Evolutionary conservation across 169 alveolate species (phyloP).

Genomic region (Cryptosporidium ubiquitum): DNA sequence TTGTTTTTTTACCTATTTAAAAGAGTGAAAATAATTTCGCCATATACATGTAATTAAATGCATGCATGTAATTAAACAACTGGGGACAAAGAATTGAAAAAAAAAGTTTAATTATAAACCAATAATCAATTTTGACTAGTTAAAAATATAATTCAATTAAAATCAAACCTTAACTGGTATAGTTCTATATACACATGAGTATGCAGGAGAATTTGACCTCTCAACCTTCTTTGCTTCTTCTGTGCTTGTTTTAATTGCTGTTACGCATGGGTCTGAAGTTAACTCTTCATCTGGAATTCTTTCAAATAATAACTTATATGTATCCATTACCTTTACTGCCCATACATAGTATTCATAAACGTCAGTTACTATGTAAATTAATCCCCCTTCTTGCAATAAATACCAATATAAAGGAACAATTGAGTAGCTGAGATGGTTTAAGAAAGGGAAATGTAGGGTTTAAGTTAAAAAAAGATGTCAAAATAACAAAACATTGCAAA

Average conservation of each 20-base stretch:
- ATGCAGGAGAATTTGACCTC: slow-evolving; percentile 75
- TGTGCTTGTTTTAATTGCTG: slow-evolving; percentile 76
- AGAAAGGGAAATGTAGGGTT: not conserved
- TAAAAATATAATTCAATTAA: not conserved
- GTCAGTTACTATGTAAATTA: slow-evolving; percentile 83
- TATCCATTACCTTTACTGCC: slow-evolving; percentile 77
- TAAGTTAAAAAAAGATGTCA: not conserved
- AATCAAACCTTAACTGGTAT: not conserved
- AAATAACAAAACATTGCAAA: not conserved
- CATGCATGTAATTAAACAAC: slow-evolving; percentile 24
- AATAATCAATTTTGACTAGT: not conserved
- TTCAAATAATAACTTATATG: slow-evolving; percentile 78
- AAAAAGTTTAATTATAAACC: not conserved
- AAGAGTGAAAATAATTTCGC: not conserved
- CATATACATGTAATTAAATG: not conserved
- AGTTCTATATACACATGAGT: slow-evolving; percentile 75
- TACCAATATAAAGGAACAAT: slow-evolving; percentile 79
- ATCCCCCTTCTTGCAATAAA: slow-evolving; percentile 11
- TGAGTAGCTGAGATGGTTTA: slow-evolving; percentile 25
- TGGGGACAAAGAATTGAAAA: not conserved
- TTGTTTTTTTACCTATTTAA: not conserved
- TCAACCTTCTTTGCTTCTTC: slow-evolving; percentile 78
- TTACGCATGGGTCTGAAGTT: slow-evolving; percentile 75
- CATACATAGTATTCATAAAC: slow-evolving; percentile 85
- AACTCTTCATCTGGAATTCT: slow-evolving; percentile 67